Evolutionary conservation across 2,329 filamentous ascomycete genomes (phyloP).

Genomic region (Aspergillus sp.): DNA sequence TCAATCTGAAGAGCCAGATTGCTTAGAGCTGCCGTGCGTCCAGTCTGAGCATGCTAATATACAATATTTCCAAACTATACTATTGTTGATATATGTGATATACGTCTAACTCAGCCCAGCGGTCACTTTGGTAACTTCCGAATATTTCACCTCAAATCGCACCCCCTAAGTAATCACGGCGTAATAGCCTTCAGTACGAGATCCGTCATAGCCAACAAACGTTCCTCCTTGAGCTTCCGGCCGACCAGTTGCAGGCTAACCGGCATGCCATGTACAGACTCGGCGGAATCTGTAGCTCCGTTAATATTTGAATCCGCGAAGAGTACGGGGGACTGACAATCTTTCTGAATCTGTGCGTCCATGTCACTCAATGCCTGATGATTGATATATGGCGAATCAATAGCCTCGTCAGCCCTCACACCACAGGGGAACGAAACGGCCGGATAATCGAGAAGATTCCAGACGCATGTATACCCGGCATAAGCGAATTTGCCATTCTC

Average conservation of each 20-base stretch:
- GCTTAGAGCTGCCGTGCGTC: too few species aligned
- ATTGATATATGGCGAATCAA: conserved; percentile 5
- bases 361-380: conserved; percentile 9
- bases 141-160: too few species aligned
- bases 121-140: too few species aligned
- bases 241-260: conserved; percentile 32
- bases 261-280: conserved; percentile 21
- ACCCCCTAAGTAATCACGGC: too few species aligned
- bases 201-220: conserved; percentile 37
- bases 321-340: conserved; percentile 6
- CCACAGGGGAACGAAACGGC: conserved; percentile 22
- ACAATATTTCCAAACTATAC: too few species aligned
- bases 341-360: conserved; percentile 8
- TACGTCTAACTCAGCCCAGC: too few species aligned
- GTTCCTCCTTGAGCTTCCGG: conserved; percentile 32
- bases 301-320: too few species aligned
- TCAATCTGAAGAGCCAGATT: too few species aligned
- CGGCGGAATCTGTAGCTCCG: conserved; percentile 4
- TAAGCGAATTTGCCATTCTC: conserved; percentile 19
- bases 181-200: conserved; percentile 29
- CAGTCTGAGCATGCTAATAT: too few species aligned
- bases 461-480: conserved; percentile 21
- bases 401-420: conserved; percentile 12
- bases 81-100: too few species aligned
- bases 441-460: conserved; percentile 21